These are phyloP conservation scores for Phialophora chinensis DNA, from an alignment of 2,329 filamentous ascomycete genomes.

Conservation along the genomic window DNA sequence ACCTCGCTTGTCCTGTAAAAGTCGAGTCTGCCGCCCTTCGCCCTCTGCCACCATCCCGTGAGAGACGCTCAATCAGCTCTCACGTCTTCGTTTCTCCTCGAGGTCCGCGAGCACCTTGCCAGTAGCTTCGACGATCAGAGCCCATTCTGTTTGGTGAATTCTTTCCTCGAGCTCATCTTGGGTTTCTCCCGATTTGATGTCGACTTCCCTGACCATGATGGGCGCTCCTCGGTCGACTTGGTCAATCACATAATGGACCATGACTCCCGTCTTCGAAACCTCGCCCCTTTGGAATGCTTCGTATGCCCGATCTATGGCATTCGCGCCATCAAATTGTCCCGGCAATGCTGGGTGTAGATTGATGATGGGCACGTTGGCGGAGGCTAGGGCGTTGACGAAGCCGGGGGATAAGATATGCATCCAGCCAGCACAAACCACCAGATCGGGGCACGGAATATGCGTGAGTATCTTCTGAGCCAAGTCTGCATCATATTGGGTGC, in stretches of 20 bases:
- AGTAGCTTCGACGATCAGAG: slow-evolving; percentile 77
- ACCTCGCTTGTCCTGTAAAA: slow-evolving; percentile 17
- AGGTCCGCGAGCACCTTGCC: slow-evolving; percentile 52
- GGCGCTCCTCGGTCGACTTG: slow-evolving; percentile 81
- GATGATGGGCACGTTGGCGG: slow-evolving; percentile 70
- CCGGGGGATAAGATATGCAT: slow-evolving; percentile 78
- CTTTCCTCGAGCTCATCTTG: slow-evolving; percentile 71
- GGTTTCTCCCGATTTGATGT: slow-evolving; percentile 67
- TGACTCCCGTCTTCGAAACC: slow-evolving; percentile 75
- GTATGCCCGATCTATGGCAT: slow-evolving; percentile 79
- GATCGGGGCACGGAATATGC: slow-evolving; percentile 63
- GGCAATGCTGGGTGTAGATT: slow-evolving; percentile 80
- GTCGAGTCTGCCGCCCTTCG: slow-evolving; percentile 2
- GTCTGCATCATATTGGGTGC: slow-evolving; percentile 75
- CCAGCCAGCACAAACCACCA: slow-evolving; percentile 83
- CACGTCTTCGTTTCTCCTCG: slow-evolving; percentile 27
- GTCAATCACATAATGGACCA: slow-evolving; percentile 83
- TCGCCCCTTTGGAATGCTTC: slow-evolving; percentile 72
- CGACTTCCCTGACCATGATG: slow-evolving; percentile 73
- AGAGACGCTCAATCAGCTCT: slow-evolving; percentile 14
- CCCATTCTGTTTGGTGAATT: slow-evolving; percentile 79
- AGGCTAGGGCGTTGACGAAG: slow-evolving; percentile 72
- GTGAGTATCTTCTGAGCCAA: slow-evolving; percentile 71
- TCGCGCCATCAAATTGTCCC: slow-evolving; percentile 76
- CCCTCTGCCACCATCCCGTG: background rate